phyloP scores from a whole-genome alignment of 495 filamentous ascomycete genomes.

The Penicillium herquei region DNA sequence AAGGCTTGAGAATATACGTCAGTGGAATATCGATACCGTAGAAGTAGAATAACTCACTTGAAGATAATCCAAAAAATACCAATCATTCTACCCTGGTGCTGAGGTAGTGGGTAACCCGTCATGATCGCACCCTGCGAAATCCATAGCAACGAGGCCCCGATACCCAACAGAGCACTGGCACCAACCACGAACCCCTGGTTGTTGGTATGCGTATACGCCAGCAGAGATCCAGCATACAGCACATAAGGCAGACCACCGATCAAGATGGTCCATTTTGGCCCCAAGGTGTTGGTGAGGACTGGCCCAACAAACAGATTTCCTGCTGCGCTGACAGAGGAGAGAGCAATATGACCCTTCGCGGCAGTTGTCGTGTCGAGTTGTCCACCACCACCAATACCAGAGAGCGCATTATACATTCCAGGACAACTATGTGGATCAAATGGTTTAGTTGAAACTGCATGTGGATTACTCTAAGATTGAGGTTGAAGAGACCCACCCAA shows the following conservation, averaged over 20 bases:
- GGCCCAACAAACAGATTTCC: conserved; percentile 5
- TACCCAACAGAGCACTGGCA: conserved; percentile 2
- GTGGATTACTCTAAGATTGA: no score
- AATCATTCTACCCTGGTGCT: conserved; percentile 7
- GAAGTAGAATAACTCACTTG: not conserved
- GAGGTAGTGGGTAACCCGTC: conserved; percentile 5
- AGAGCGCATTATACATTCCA: conserved; percentile 7
- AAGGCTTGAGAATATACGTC: not conserved
- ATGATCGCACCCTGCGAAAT: conserved; percentile 6
- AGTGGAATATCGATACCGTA: not conserved
- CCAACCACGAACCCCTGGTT: conserved; percentile 5
- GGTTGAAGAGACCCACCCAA: not conserved
- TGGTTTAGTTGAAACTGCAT: not conserved
- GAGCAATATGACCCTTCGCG: conserved; percentile 6
- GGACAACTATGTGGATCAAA: conserved; percentile 1
- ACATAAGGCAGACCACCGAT: conserved; percentile 4
- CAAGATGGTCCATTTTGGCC: conserved; percentile 6
- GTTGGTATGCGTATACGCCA: conserved; percentile 3
- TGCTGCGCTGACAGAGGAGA: conserved; percentile 4
- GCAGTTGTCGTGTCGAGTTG: conserved; percentile 3
- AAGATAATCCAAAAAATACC: conserved; percentile 8
- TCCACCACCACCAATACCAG: conserved; percentile 6
- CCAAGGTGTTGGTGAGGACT: conserved; percentile 3
- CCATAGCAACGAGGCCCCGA: conserved; percentile 4
- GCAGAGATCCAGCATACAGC: conserved; percentile 3